These are phyloP conservation scores for Xanthoparmelia taractica DNA, from an alignment of 495 filamentous ascomycete species.

Conservation along the genomic window DNA sequence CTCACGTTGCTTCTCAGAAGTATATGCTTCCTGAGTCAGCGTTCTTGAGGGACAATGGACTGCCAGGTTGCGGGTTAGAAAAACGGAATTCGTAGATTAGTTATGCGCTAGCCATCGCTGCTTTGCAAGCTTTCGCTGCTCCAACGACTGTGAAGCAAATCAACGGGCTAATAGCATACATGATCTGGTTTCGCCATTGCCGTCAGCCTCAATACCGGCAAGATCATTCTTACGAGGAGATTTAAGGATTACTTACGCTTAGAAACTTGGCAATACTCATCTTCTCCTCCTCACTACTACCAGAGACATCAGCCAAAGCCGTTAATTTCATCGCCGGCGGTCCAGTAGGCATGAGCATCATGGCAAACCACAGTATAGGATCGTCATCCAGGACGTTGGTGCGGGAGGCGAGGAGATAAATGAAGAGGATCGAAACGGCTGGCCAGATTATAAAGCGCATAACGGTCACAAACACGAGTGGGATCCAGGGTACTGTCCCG, in stretches of 20 bases:
- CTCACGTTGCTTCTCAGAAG: background rate
- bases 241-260: conserved; percentile 41
- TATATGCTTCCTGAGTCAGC: background rate
- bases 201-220: background rate
- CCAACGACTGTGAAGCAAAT: conserved; percentile 48
- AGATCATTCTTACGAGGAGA: background rate
- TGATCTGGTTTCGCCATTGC: conserved; percentile 30
- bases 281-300: conserved; percentile 51
- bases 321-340: conserved; percentile 64
- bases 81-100: background rate
- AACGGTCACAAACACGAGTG: conserved; percentile 47
- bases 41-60: background rate
- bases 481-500: conserved; percentile 44
- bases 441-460: conserved; percentile 64
- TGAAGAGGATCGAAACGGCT: conserved; percentile 47
- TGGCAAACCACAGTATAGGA: conserved; percentile 66
- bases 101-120: conserved; percentile 19
- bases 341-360: conserved; percentile 73
- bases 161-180: conserved; percentile 46
- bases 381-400: conserved; percentile 52
- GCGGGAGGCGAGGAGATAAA: conserved; percentile 54
- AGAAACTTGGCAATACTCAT: conserved; percentile 64
- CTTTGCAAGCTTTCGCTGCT: conserved; percentile 42
- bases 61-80: background rate
- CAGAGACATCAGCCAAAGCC: conserved; percentile 58